Evolutionary conservation across 768 basidiomycete genomes (phyloP).

Genomic region (Lactarius tabidus): DNA sequence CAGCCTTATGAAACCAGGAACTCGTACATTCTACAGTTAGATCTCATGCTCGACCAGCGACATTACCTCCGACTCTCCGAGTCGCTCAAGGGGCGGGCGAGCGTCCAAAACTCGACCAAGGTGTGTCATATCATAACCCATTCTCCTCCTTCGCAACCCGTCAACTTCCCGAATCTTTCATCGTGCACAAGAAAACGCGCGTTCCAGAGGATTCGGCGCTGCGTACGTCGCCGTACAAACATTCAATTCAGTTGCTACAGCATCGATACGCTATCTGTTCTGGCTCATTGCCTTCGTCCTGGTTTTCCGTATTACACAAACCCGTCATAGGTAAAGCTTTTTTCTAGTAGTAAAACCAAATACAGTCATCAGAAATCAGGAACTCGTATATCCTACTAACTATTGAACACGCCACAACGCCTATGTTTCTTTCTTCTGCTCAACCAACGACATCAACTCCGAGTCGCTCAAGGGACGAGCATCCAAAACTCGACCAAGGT

Average conservation of each 20-base stretch:
- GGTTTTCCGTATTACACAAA: neutral
- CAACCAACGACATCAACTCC: neutral
- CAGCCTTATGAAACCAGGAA: too few relatives aligned
- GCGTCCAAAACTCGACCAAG: neutral
- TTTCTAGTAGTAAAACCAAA: too few relatives aligned
- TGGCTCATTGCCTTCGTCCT: neutral
- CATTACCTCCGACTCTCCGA: neutral
- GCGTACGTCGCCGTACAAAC: too few relatives aligned
- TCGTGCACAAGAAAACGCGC: too few relatives aligned
- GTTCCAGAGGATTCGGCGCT: too few relatives aligned
- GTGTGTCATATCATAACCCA: neutral
- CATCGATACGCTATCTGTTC: too few relatives aligned
- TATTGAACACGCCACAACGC: neutral
- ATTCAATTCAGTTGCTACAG: too few relatives aligned
- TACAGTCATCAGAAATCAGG: too few relatives aligned
- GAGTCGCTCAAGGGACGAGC: neutral
- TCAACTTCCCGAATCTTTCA: neutral
- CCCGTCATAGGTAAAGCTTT: neutral
- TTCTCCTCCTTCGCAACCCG: conserved; percentile 1
- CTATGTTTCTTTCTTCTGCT: neutral
- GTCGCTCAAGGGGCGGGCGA: neutral
- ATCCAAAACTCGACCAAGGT: neutral
- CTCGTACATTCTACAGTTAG: too few relatives aligned
- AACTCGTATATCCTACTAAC: neutral
- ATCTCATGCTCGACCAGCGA: neutral